phyloP scores from a whole-genome alignment of 805 yeast genomes.

The Zygoascus bituminiphila region DNA sequence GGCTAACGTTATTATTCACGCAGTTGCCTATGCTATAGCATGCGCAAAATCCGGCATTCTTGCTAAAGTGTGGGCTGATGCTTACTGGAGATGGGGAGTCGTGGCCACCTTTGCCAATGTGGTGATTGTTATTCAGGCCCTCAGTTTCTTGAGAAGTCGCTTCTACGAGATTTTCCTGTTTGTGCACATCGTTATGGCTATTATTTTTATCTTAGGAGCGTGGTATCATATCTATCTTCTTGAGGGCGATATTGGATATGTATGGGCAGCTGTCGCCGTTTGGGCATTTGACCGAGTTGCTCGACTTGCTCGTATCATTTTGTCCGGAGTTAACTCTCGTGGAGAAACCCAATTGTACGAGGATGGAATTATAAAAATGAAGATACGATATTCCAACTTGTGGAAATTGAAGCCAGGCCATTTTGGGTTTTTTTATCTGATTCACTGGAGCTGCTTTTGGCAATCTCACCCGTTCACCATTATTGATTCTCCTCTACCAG shows the following conservation, averaged over 20 bases:
- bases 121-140: conserved; percentile 40
- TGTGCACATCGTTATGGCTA: conserved; percentile 51
- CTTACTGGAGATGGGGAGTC: conserved; percentile 32
- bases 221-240: conserved; percentile 46
- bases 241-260: conserved; percentile 41
- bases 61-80: conserved; percentile 7
- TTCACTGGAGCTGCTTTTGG: conserved; percentile 49
- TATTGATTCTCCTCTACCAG: conserved; percentile 10
- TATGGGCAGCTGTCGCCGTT: conserved; percentile 48
- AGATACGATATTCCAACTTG: conserved; percentile 33
- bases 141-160: conserved; percentile 42
- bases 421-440: conserved; percentile 50
- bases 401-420: conserved; percentile 50
- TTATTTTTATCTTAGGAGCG: conserved; percentile 43
- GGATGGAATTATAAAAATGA: conserved; percentile 19
- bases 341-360: conserved; percentile 17
- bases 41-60: conserved; percentile 36
- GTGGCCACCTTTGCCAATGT: conserved; percentile 37
- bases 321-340: conserved; percentile 42
- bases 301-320: conserved; percentile 45
- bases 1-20: conserved; percentile 46
- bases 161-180: conserved; percentile 54
- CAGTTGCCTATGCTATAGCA: conserved; percentile 41
- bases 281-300: conserved; percentile 64
- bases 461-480: conserved; percentile 70